These are phyloP conservation scores for Echium plantagineum DNA, from an alignment of 257 asterid genomes.

Conservation along the genomic window DNA sequence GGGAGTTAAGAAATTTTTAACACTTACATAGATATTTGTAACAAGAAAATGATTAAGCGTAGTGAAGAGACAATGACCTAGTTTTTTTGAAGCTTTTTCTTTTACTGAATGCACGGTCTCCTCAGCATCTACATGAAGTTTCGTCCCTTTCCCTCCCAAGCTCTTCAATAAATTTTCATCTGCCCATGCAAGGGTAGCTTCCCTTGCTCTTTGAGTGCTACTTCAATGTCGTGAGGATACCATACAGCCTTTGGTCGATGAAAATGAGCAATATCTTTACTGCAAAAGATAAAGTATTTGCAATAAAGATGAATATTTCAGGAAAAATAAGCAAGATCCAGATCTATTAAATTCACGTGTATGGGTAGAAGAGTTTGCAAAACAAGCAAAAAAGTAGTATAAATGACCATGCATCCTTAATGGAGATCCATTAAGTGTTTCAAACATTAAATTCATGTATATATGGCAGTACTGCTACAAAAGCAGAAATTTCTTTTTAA, in stretches of 20 bases:
- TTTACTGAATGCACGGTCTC: slow-evolving; percentile 74
- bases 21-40: neutral
- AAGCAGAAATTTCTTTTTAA: too few species aligned
- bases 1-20: neutral
- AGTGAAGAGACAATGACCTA: slow-evolving; percentile 38
- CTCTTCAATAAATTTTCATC: slow-evolving; percentile 94
- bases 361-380: neutral
- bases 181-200: slow-evolving; percentile 63
- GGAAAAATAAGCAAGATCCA: neutral
- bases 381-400: neutral
- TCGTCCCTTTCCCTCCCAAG: slow-evolving; percentile 97
- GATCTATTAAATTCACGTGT: slow-evolving; percentile 2
- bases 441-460: neutral
- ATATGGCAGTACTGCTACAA: neutral
- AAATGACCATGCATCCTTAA: neutral
- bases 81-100: slow-evolving; percentile 90
- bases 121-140: slow-evolving; percentile 84
- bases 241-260: slow-evolving; percentile 95
- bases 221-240: slow-evolving; percentile 99
- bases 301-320: slow-evolving; percentile 7
- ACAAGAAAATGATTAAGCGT: slow-evolving; percentile 4
- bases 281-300: slow-evolving; percentile 33
- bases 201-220: slow-evolving; percentile 64
- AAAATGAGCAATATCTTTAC: slow-evolving; percentile 93
- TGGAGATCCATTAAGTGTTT: too few species aligned